Base-by-base conservation (phyloP, 1,284 basidiomycete species). In the Mycosarcoma maydis region DNA sequence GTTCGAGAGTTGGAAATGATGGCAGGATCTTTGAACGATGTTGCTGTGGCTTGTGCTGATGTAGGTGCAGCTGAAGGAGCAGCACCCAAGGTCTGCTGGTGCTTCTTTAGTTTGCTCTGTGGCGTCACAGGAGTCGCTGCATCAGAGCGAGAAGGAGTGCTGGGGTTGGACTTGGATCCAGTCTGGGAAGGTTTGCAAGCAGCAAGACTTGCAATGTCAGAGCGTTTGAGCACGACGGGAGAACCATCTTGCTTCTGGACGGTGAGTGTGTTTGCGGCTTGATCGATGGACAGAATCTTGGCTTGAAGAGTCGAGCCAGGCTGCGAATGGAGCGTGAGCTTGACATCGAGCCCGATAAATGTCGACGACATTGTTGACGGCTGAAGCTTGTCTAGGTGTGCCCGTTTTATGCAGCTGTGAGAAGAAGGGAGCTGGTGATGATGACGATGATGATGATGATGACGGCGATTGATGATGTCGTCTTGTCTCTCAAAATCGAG, bases 201-300 rank as follows among this genome's bases (percentile, higher is more conserved):
- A 42, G 66, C 44, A 37, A 69, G 54, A 16, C 55, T 64, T 10
- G 66, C 46, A 47, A 69, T 69, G 41, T 69, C 59, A 40, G 51
- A 55, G 3, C 66, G 54, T 16, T 69, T 53, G 22, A 69, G 48
- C 0, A 52, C 51, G 14, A 47, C 45, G n/a, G 51, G 54, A 11
- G 54, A 48, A 3, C 66, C 59, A 49, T 69, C 59, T 29, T 59
- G 52, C 47, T 64, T 69, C 39, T 69, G 51, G 8, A 69, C 50
- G n/a, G 66, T 64, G 47, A 69, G 59, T 5, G 66, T 62, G 48
- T 69, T 69, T 51, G 50, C 23, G 1, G 66, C 47, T 29, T 56
- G 59, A 29, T 69, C 66, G 43, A 69, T 62, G 19, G 66, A 54
- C 13, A 69, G 51, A 27, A 69, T 69, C 44, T 59, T 69, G n/a